phyloP scores from a whole-genome alignment of 1,284 basidiomycete genomes.

The Xerocomus minutiporus region DNA sequence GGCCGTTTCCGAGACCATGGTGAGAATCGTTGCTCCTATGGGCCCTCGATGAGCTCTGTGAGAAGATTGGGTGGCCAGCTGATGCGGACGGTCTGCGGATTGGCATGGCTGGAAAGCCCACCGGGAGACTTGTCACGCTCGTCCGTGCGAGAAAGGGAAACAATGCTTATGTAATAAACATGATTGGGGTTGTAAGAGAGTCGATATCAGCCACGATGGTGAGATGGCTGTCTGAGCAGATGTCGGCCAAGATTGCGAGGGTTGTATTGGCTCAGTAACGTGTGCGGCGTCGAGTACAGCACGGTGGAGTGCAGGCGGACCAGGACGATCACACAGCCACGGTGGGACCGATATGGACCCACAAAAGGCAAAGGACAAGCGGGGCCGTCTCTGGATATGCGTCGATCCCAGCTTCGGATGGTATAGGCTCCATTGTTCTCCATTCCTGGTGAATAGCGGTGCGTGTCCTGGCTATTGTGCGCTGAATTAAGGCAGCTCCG shows the following conservation, averaged over 20 bases:
- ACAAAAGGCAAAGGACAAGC: conserved; percentile 28
- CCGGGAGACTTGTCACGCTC: conserved; percentile 11
- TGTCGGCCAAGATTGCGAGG: background rate
- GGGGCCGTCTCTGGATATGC: background rate
- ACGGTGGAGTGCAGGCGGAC: background rate
- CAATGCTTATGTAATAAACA: conserved; percentile 27
- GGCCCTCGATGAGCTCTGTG: conserved; percentile 32
- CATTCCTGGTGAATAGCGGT: conserved; percentile 27
- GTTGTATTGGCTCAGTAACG: background rate
- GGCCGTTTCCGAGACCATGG: conserved; percentile 37
- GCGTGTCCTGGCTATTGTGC: conserved; percentile 27
- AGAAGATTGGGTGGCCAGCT: conserved; percentile 28
- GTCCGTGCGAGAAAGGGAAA: conserved; percentile 24
- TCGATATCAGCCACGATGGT: background rate
- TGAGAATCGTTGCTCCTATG: conserved; percentile 52
- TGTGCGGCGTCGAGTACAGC: background rate
- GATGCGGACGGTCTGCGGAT: conserved; percentile 47
- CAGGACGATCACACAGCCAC: conserved; percentile 28
- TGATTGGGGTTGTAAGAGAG: background rate
- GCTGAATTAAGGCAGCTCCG: conserved; percentile 22
- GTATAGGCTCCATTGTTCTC: conserved; percentile 25
- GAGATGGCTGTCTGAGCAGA: background rate
- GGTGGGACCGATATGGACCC: conserved; percentile 37
- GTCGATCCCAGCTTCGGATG: conserved; percentile 23
- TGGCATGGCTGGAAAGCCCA: conserved; percentile 34